Base-by-base conservation (phyloP, 257 asterid genomes). In the Lycium ferocissimum region DNA sequence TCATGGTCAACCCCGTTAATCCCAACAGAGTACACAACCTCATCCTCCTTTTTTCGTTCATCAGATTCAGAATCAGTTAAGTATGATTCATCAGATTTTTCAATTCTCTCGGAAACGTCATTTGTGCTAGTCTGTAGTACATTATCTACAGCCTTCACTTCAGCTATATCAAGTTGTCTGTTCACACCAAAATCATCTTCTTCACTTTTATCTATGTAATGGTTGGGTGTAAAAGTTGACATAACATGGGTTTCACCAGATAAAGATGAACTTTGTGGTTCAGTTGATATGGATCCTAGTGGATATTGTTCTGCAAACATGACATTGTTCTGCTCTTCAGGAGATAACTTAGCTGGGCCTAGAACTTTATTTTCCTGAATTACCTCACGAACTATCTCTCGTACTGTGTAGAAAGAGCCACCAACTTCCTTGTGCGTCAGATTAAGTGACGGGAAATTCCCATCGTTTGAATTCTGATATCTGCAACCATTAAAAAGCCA, bases 341-440 rank as follows among this genome's bases (percentile, higher is more conserved):
- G 14, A 73, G 87, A 83, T 45, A 84, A 88, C 81, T 87, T 94
- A 79, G 96, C 92, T 83, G 99, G 97, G 86, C 96, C 98, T 86
- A 94, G 88, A 69, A 94, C 95, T 90, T 92, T 91, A 86, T 95
- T 95, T 85, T 95, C 99, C 86, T 95, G 99, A 88, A 95, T 95
- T 53, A 95, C 90, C 88, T 95, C 99, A 65, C 99, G 87, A 83
- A 95, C 97, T 85, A 93, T 89, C 89, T 95, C 98, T 73, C 99
- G 90, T 37, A 95, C 98, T 3, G 92, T 94, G 87, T 95, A 95
- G 91, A 93, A 95, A 47, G 99, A 95, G 83, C 99, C 98, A 75
- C 98, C 99, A 84, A 95, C 99, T 92, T 95, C 98, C 86, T 93
- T 94, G 91, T 95, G 99, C 59, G 99, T 87, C 86, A 95, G 93